Conservation (phyloP, 495 filamentous ascomycete genomes). For the Sporormia fimetaria region DNA sequence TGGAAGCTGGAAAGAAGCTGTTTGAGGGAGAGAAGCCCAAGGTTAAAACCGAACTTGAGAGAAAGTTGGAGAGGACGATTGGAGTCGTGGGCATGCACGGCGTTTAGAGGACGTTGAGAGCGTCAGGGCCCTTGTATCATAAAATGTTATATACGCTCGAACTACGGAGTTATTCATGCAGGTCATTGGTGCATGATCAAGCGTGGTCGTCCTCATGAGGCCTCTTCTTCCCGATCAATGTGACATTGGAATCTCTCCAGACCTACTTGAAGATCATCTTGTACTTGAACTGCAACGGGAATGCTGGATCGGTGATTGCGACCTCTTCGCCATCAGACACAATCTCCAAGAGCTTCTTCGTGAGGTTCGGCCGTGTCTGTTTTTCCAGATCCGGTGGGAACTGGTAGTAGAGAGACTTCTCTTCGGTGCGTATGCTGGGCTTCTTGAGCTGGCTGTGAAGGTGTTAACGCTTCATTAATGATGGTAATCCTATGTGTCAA, state of each 20-base stretch:
- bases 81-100: slow-evolving; percentile 14
- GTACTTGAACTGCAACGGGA: slow-evolving; percentile 40
- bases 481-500: too few relatives aligned
- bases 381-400: slow-evolving; percentile 68
- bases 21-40: slow-evolving; percentile 13
- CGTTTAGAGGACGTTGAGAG: slow-evolving; percentile 1
- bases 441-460: slow-evolving; percentile 49
- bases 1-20: slow-evolving; percentile 8
- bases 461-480: slow-evolving; percentile 43
- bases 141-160: too few relatives aligned
- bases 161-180: too few relatives aligned
- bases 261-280: slow-evolving; percentile 53
- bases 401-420: slow-evolving; percentile 80
- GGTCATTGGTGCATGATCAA: too few relatives aligned
- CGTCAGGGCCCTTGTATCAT: slow-evolving; percentile 5
- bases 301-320: slow-evolving; percentile 72
- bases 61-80: slow-evolving; percentile 6
- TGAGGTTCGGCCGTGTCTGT: slow-evolving; percentile 70
- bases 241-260: slow-evolving; percentile 8
- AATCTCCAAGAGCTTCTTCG: slow-evolving; percentile 58
- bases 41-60: not conserved
- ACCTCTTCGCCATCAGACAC: slow-evolving; percentile 59
- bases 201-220: too few relatives aligned
- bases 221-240: too few relatives aligned
- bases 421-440: slow-evolving; percentile 71